Conservation (phyloP, 2,329 filamentous ascomycete species). For the Epichloe coenophiala region DNA sequence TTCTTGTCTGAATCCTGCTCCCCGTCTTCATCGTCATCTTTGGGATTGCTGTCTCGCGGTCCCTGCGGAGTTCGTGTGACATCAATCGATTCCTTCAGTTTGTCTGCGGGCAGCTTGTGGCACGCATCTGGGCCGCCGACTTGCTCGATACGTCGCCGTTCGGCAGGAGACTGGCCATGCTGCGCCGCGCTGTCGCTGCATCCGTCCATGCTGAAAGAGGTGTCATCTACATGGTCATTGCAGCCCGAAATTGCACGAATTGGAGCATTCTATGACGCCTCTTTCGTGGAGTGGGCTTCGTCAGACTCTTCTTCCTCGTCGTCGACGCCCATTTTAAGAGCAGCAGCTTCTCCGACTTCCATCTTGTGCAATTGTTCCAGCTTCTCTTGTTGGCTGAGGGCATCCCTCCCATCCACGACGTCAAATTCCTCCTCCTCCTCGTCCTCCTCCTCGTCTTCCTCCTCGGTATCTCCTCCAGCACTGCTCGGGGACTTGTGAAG, state of each 20-base stretch:
- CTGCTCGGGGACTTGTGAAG: conserved; percentile 18
- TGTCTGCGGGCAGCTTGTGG: neutral
- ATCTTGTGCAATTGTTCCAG: conserved; percentile 41
- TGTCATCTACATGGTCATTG: neutral
- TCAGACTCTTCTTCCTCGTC: conserved; percentile 26
- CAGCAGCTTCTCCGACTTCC: conserved; percentile 45
- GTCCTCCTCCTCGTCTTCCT: conserved; percentile 16
- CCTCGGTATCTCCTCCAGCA: conserved; percentile 26
- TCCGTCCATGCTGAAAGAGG: neutral
- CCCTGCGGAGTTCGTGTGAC: too few relatives aligned
- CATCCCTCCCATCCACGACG: conserved; percentile 28
- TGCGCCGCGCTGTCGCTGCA: neutral
- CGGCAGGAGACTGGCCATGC: neutral
- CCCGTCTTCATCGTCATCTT: neutral
- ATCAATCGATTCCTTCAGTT: neutral
- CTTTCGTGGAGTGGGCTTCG: conserved; percentile 11
- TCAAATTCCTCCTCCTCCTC: conserved; percentile 31
- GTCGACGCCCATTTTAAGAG: conserved; percentile 28
- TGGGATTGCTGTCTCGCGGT: neutral
- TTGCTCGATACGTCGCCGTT: neutral
- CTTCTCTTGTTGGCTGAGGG: conserved; percentile 34
- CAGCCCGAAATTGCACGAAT: conserved; percentile 1
- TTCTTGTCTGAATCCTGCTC: neutral
- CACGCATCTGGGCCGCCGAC: neutral
- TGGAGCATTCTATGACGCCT: conserved; percentile 19